Evolutionary conservation across 805 yeast genomes (phyloP).

Genomic region (Isabelozyma pseudorhagii): DNA sequence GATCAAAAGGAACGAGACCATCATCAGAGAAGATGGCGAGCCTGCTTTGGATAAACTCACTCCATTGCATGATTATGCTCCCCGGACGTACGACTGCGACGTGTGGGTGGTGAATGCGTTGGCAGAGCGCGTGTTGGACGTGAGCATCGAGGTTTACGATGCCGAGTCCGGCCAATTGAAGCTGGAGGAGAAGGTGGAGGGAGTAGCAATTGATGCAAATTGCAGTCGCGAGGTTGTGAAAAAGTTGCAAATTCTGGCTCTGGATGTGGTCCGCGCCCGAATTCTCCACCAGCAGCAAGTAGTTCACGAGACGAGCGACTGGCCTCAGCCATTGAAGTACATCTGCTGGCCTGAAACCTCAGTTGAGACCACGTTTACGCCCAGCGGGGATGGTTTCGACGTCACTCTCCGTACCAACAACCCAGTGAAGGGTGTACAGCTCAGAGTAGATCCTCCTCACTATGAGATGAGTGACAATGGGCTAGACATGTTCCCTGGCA

Average conservation of each 20-base stretch:
- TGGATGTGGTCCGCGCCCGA: slow-evolving; percentile 4
- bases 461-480: slow-evolving; percentile 42
- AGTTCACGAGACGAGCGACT: slow-evolving; percentile 33
- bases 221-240: slow-evolving; percentile 26
- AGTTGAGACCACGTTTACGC: background rate
- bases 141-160: slow-evolving; percentile 26
- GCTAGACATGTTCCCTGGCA: slow-evolving; percentile 43
- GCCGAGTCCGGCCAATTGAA: slow-evolving; percentile 28
- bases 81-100: slow-evolving; percentile 24
- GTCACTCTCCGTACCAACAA: slow-evolving; percentile 17
- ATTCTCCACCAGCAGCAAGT: slow-evolving; percentile 15
- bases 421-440: slow-evolving; percentile 46
- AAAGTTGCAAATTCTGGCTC: slow-evolving; percentile 10
- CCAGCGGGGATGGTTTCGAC: background rate
- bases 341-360: slow-evolving; percentile 26
- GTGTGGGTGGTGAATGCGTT: slow-evolving; percentile 41
- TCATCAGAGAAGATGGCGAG: slow-evolving; percentile 5
- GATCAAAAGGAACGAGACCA: slow-evolving; percentile 20
- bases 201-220: slow-evolving; percentile 19
- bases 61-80: slow-evolving; percentile 22
- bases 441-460: slow-evolving; percentile 20
- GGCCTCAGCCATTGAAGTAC: slow-evolving; percentile 51
- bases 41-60: slow-evolving; percentile 3
- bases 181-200: slow-evolving; percentile 2
- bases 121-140: slow-evolving; percentile 12